Evolutionary conservation across 768 basidiomycete species (phyloP), one percentile per base, ranked within the genome.

Genomic region (Tubosaeta sp.): DNA sequence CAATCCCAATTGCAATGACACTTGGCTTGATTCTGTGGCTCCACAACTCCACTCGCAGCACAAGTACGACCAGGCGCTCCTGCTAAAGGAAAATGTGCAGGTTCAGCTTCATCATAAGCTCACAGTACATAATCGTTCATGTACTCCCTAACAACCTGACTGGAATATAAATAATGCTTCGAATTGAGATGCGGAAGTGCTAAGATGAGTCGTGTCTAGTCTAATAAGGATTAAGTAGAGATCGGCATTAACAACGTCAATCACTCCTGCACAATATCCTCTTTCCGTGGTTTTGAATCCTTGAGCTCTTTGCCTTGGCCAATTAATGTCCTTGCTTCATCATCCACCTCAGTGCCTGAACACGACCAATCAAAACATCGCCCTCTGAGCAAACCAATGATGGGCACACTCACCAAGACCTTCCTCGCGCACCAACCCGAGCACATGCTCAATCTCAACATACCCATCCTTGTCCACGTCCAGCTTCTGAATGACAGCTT

Each of bases 391-490:
- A 37, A 33, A 47, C 37, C 4, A 60, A 52, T 10, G 5, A 12
- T 17, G 16, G 26, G 27, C 1, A 67, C 80, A 67, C 80, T 44
- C 61, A 86, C 88, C 88, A 22, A 95, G 71, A 13, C 91, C 91
- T 59, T 93, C 90, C 71, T 97, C 90, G 61, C 84, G 80, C 22
- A 95, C 88, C 57, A 95, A 72, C 12, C 88, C 91, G 52, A 95
- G 70, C 33, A 99, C 94, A 64, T 99, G 95, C 69, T 95, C 91
- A 43, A 98, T 78, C 66, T 95, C 91, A 25, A 97, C 94, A 64
- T 84, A 95, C 0, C 95, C 95, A 65, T 98, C 95, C 70, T 91
- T 84, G 72, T 98, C 95, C 10, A 91, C 88, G 66, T 99, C 97
- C 62, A 98, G 73, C 71, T 98, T 98, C 65, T 91, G 84, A 48